Evolutionary conservation across 2,329 filamentous ascomycete species (phyloP).

Genomic region (Coniochaeta sp.): DNA sequence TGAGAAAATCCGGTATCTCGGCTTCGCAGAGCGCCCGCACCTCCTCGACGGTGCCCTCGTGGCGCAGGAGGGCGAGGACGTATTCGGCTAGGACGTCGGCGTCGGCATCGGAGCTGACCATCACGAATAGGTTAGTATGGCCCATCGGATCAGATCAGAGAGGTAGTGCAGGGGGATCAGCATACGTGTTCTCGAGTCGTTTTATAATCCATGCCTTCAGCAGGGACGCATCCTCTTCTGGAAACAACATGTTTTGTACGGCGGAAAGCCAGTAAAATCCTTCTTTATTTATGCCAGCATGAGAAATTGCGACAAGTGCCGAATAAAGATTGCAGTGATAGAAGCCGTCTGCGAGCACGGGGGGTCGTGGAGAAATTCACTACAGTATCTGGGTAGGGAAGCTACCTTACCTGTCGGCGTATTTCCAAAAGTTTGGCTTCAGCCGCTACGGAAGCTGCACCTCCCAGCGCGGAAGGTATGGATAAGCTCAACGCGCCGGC

Average conservation of each 20-base stretch:
- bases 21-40: conserved; percentile 62
- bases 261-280: neutral
- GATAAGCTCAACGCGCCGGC: too few relatives aligned
- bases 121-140: neutral
- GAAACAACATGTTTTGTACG: conserved; percentile 47
- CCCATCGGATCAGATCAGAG: neutral
- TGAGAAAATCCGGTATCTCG: conserved; percentile 69
- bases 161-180: too few relatives aligned
- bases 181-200: conserved; percentile 65
- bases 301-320: neutral
- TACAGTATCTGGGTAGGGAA: too few relatives aligned
- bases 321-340: too few relatives aligned
- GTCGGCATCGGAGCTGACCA: conserved; percentile 68
- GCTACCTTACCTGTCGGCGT: too few relatives aligned
- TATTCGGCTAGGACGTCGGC: conserved; percentile 78
- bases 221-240: conserved; percentile 51
- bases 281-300: neutral
- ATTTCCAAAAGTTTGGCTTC: too few relatives aligned
- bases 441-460: too few relatives aligned
- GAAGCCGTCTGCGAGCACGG: too few relatives aligned
- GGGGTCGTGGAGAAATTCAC: too few relatives aligned
- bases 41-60: conserved; percentile 57
- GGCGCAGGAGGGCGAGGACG: conserved; percentile 67
- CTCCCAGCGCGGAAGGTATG: too few relatives aligned
- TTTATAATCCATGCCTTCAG: conserved; percentile 74